Evolutionary conservation across 768 basidiomycete species (phyloP).

Genomic region (Thelephora ganbajun): DNA sequence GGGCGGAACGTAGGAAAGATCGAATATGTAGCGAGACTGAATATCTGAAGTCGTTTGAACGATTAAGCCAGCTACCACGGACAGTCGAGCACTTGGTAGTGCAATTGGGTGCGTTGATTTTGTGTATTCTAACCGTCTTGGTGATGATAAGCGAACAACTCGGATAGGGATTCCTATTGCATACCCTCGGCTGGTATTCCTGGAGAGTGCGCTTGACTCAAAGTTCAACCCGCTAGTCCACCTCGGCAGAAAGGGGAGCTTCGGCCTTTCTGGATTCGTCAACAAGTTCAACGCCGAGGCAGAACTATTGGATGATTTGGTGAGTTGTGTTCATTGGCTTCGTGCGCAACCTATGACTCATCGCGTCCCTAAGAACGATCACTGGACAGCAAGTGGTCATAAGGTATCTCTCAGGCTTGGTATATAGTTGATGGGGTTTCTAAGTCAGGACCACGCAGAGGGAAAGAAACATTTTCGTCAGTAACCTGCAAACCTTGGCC

Average conservation of each 20-base stretch:
- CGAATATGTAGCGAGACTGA: constrained; percentile 66
- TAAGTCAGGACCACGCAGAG: constrained; percentile 28
- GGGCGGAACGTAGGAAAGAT: constrained; percentile 74
- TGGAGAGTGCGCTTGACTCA: constrained; percentile 65
- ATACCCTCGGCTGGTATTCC: constrained; percentile 87
- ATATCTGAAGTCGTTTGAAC: constrained; percentile 60
- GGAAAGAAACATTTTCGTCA: constrained; percentile 85
- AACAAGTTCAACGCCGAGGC: constrained; percentile 90
- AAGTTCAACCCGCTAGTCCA: constrained; percentile 77
- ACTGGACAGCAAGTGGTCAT: constrained; percentile 77
- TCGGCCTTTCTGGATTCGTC: constrained; percentile 67
- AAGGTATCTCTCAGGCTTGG: constrained; percentile 33
- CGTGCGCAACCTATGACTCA: neutral
- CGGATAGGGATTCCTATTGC: constrained; percentile 61
- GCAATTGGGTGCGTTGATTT: constrained; percentile 43
- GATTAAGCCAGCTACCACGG: constrained; percentile 44
- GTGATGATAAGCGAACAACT: neutral
- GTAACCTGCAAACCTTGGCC: constrained; percentile 65
- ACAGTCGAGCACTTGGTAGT: constrained; percentile 73
- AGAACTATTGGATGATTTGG: constrained; percentile 88
- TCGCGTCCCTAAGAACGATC: constrained; percentile 50
- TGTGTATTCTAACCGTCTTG: neutral
- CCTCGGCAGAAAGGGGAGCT: constrained; percentile 50
- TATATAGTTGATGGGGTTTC: neutral
- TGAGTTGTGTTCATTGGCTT: constrained; percentile 16